phyloP scores from a whole-genome alignment of 2,329 filamentous ascomycete species.

The Lojkania enalia region DNA sequence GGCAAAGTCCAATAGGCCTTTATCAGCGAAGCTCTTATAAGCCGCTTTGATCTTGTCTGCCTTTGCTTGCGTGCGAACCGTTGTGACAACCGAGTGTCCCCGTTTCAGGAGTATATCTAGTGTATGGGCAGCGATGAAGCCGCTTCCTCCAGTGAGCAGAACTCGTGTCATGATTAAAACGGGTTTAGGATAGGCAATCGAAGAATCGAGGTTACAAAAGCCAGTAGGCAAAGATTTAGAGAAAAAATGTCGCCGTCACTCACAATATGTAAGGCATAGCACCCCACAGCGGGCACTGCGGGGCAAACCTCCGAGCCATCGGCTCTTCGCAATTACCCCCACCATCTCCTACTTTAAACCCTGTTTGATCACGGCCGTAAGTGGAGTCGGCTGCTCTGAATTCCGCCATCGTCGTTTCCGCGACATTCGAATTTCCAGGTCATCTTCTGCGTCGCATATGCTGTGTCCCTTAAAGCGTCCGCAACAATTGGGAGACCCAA shows the following conservation, averaged over 20 bases:
- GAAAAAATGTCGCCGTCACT: no score
- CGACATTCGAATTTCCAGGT: no score
- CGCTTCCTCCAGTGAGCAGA: slow-evolving; percentile 57
- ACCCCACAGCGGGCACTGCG: slow-evolving; percentile 7
- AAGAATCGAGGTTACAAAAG: no score
- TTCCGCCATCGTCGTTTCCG: no score
- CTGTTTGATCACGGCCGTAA: no score
- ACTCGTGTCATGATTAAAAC: slow-evolving; percentile 46
- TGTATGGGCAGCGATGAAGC: slow-evolving; percentile 69
- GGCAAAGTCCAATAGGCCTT: slow-evolving; percentile 63
- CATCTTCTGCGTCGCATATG: no score
- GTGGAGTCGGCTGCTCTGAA: no score
- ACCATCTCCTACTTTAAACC: no score
- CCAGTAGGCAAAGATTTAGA: not conserved
- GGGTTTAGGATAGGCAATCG: no score
- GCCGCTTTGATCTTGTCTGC: slow-evolving; percentile 62
- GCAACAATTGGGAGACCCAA: no score
- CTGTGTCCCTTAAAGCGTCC: no score
- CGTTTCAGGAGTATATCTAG: slow-evolving; percentile 61
- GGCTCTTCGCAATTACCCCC: no score
- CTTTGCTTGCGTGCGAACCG: slow-evolving; percentile 64
- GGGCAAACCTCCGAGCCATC: slow-evolving; percentile 7
- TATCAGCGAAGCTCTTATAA: slow-evolving; percentile 53
- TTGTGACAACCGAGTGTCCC: slow-evolving; percentile 64
- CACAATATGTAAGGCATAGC: slow-evolving; percentile 1